Evolutionary conservation across 257 asterid genomes (phyloP).

Genomic region (Euphrasia confusa): DNA sequence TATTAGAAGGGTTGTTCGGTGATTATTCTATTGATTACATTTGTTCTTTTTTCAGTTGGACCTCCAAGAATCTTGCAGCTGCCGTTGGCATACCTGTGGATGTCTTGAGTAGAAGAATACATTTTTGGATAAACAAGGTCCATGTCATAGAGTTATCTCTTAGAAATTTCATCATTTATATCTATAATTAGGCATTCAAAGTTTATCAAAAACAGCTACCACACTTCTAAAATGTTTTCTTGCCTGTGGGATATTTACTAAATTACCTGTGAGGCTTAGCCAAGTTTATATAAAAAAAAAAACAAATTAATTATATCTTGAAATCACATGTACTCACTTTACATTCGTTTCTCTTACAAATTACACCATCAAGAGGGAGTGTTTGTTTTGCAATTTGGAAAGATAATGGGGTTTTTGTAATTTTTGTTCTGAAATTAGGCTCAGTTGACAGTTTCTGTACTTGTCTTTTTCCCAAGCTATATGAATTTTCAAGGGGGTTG

Average conservation of each 20-base stretch:
- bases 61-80: conserved; percentile 71
- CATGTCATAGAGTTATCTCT: conserved; percentile 17
- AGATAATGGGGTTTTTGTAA: not conserved
- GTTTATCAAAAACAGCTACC: conserved; percentile 3
- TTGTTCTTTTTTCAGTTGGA: conserved; percentile 58
- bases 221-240: not conserved
- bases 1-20: conserved; percentile 10
- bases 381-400: not conserved
- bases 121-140: conserved; percentile 94
- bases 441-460: not conserved
- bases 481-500: not conserved
- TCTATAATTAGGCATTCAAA: not conserved
- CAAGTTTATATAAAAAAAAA: not conserved
- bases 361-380: not conserved
- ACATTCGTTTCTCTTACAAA: not conserved
- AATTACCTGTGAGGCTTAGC: not conserved
- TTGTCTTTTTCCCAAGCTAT: not conserved
- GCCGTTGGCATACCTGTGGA: conserved; percentile 81
- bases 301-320: not conserved
- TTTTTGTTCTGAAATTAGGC: not conserved
- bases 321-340: not conserved
- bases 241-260: not conserved
- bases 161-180: conserved; percentile 8
- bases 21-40: conserved; percentile 2
- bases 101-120: conserved; percentile 67